phyloP scores from a whole-genome alignment of 2,329 filamentous ascomycete genomes.

The Fusarium sororula region DNA sequence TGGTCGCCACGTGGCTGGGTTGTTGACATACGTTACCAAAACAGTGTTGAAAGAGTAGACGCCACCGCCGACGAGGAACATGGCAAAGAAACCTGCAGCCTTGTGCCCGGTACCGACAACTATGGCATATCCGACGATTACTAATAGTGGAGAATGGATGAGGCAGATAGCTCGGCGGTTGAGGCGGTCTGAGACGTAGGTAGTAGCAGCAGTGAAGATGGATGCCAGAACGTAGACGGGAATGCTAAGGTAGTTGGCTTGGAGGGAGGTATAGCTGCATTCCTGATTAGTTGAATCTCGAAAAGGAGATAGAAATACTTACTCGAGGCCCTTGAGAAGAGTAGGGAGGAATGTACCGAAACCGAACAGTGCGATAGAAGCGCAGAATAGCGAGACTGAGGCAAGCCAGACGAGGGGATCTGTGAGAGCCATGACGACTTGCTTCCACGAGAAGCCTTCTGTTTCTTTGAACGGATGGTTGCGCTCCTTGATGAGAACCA shows the following conservation, averaged over 20 bases:
- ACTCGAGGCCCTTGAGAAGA: slow-evolving; percentile 48
- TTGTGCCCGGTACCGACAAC: slow-evolving; percentile 38
- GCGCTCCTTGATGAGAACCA: slow-evolving; percentile 36
- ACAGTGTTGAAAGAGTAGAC: slow-evolving; percentile 25
- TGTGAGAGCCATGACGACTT: slow-evolving; percentile 32
- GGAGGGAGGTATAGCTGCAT: slow-evolving; percentile 40
- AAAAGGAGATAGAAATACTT: too few relatives aligned
- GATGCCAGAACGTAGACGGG: slow-evolving; percentile 45
- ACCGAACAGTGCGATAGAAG: slow-evolving; percentile 45
- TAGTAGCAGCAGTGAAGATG: slow-evolving; percentile 21
- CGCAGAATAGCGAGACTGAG: slow-evolving; percentile 18
- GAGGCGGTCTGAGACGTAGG: slow-evolving; percentile 38
- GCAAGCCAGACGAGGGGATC: slow-evolving; percentile 47
- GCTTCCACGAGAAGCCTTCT: slow-evolving; percentile 35
- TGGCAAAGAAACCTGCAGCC: slow-evolving; percentile 39
- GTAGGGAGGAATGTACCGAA: slow-evolving; percentile 50
- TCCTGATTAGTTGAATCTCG: too few relatives aligned
- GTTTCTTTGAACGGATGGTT: not conserved
- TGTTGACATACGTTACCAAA: slow-evolving; percentile 23
- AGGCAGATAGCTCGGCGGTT: slow-evolving; percentile 36
- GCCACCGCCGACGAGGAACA: slow-evolving; percentile 36
- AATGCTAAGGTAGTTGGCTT: slow-evolving; percentile 49
- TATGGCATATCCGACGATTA: slow-evolving; percentile 45
- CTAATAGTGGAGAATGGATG: slow-evolving; percentile 23
- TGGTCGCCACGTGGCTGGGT: accelerated